A percentile compares a stretch with the other conserved stretches of the same genome.
These are phyloP conservation scores for Amanita pallidorosea DNA, from an alignment of 768 basidiomycete species.

Conservation along the genomic window DNA sequence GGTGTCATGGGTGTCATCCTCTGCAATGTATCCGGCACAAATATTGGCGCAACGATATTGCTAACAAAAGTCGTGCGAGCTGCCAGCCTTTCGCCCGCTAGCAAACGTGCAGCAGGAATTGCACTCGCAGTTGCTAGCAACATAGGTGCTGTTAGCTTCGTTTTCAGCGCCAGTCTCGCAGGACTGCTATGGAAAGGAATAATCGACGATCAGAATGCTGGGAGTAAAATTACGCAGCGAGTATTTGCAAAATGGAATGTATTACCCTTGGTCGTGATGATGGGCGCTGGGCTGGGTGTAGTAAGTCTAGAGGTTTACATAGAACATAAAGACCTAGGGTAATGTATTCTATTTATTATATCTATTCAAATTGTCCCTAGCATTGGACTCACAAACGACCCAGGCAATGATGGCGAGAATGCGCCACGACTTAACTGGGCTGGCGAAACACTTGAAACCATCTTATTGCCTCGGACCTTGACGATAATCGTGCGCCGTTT, in stretches of 20 bases:
- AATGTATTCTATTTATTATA: conserved; percentile 25
- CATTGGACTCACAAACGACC: no score
- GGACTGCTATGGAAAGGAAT: conserved; percentile 73
- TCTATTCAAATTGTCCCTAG: background rate
- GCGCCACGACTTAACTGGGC: no score
- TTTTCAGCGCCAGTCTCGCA: conserved; percentile 81
- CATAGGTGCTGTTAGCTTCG: conserved; percentile 83
- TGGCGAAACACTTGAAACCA: no score
- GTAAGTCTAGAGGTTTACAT: conserved; percentile 62
- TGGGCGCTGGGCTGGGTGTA: conserved; percentile 52
- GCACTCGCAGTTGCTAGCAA: conserved; percentile 82
- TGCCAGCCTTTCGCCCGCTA: conserved; percentile 24
- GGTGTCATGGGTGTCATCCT: conserved; percentile 63
- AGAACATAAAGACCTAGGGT: background rate
- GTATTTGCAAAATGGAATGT: conserved; percentile 70
- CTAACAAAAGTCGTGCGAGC: conserved; percentile 69
- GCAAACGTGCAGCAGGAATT: conserved; percentile 46
- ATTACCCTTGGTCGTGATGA: conserved; percentile 55
- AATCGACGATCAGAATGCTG: conserved; percentile 48
- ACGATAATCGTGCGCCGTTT: no score
- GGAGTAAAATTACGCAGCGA: conserved; percentile 28
- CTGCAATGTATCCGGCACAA: conserved; percentile 80
- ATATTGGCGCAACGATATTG: conserved; percentile 87
- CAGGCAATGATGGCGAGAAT: no score
- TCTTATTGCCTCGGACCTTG: no score